Evolutionary conservation across 495 filamentous ascomycete species (phyloP).

Genomic region (Daldinia childiae): DNA sequence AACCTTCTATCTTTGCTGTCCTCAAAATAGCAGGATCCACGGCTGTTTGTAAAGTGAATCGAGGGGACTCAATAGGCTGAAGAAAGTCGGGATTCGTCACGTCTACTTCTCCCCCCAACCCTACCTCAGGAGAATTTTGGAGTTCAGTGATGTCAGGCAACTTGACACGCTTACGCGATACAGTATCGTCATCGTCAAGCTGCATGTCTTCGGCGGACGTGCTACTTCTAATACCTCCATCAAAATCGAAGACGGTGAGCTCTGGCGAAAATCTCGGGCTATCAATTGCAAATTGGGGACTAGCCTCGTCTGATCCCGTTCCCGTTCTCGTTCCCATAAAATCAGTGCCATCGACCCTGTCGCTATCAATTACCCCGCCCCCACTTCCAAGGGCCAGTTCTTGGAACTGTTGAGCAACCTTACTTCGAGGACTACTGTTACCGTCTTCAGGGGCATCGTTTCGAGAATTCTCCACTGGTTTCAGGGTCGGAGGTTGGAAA

Average conservation of each 20-base stretch:
- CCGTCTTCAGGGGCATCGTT: conserved; percentile 48
- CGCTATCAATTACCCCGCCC: conserved; percentile 50
- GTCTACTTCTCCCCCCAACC: conserved; percentile 8
- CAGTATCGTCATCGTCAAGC: conserved; percentile 39
- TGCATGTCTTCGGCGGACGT: conserved; percentile 38
- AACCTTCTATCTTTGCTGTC: conserved; percentile 40
- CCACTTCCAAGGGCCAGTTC: conserved; percentile 66
- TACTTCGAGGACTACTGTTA: conserved; percentile 67
- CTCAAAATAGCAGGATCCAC: conserved; percentile 46
- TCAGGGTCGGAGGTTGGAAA: conserved; percentile 46
- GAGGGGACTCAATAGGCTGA: conserved; percentile 31
- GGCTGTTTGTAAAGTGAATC: conserved; percentile 29
- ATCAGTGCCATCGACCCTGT: conserved; percentile 42
- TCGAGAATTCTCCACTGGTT: conserved; percentile 37
- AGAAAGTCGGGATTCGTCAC: neutral
- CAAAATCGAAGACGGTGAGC: conserved; percentile 32
- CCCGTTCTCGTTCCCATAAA: conserved; percentile 18
- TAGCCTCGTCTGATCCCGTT: conserved; percentile 30
- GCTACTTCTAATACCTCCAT: conserved; percentile 36
- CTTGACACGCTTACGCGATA: conserved; percentile 52
- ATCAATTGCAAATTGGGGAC: conserved; percentile 24
- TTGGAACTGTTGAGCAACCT: conserved; percentile 70
- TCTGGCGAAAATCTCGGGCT: conserved; percentile 37
- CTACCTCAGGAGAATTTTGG: conserved; percentile 28
- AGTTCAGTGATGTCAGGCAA: conserved; percentile 41